Percentiles rank a stretch among this genome's conserved stretches.
Evolutionary conservation across 352 stramenopile species (phyloP).

Genomic region (Thalassiosira exigua): DNA sequence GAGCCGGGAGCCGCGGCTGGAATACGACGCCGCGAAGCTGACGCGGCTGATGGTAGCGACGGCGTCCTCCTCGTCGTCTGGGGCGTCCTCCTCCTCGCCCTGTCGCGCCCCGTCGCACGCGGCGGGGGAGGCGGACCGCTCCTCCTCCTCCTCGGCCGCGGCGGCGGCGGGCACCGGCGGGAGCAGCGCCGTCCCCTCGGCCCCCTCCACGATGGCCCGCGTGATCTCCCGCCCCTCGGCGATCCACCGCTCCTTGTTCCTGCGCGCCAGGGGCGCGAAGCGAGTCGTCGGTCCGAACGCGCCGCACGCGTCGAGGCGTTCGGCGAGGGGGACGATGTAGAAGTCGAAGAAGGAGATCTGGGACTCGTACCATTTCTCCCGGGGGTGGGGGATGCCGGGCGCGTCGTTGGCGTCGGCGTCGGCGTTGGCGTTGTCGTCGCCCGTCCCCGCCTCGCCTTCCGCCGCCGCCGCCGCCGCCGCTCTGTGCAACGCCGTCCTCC

Average conservation of each 20-base stretch:
- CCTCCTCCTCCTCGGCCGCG: background rate
- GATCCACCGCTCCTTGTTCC: conserved; percentile 47
- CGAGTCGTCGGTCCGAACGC: conserved; percentile 19
- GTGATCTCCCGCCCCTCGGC: conserved; percentile 28
- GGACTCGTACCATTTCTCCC: conserved; percentile 47
- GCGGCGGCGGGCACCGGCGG: conserved; percentile 13
- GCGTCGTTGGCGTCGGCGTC: background rate
- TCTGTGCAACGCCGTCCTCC: conserved; percentile 5
- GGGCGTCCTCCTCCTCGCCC: background rate
- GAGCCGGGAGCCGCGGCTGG: background rate
- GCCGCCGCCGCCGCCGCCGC: background rate
- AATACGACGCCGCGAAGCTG: background rate
- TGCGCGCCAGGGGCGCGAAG: conserved; percentile 22
- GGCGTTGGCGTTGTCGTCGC: background rate
- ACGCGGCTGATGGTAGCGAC: conserved; percentile 16
- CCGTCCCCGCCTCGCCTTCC: background rate
- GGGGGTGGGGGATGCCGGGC: conserved; percentile 19
- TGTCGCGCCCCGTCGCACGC: background rate
- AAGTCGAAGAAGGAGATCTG: conserved; percentile 56
- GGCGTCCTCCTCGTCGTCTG: conserved; percentile 11
- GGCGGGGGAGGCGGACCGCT: background rate
- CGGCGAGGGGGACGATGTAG: conserved; percentile 54
- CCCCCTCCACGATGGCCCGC: conserved; percentile 28
- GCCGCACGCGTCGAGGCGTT: conserved; percentile 48
- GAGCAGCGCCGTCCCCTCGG: conserved; percentile 15